Conservation (phyloP, 2,329 filamentous ascomycete species). For the Delphinella strobiligena region DNA sequence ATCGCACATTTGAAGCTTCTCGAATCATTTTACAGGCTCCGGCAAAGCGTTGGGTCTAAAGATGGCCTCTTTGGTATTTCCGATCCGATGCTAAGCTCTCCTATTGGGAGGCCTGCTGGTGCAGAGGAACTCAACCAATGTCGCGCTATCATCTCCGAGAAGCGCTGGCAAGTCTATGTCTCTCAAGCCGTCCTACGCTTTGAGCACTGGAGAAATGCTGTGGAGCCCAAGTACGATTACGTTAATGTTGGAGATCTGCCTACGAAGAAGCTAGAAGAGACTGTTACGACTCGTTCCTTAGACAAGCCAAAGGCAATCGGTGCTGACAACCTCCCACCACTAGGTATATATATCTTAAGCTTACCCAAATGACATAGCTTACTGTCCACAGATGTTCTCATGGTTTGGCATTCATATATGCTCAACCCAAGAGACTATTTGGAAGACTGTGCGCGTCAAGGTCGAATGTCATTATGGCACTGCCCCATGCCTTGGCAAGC, state of each 20-base stretch:
- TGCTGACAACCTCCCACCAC: constrained; percentile 40
- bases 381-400: constrained; percentile 49
- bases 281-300: not conserved
- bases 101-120: not conserved
- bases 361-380: not conserved
- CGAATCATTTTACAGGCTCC: constrained; percentile 53
- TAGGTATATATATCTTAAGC: constrained; percentile 35
- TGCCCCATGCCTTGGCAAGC: constrained; percentile 54
- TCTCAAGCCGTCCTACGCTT: constrained; percentile 58
- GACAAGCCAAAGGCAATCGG: constrained; percentile 13
- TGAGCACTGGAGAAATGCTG: constrained; percentile 48
- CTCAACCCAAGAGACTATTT: constrained; percentile 64
- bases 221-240: constrained; percentile 15
- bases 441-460: constrained; percentile 56
- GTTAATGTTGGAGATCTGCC: not conserved
- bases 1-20: constrained; percentile 65
- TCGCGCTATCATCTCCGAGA: constrained; percentile 50
- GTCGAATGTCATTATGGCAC: constrained; percentile 45
- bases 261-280: not conserved
- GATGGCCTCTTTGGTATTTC: constrained; percentile 51
- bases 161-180: constrained; percentile 61
- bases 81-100: constrained; percentile 16
- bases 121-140: constrained; percentile 23
- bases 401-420: constrained; percentile 73
- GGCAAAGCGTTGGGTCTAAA: constrained; percentile 52